Conservation (phyloP, 345 rosid species). For the Toxicodendron radicans region DNA sequence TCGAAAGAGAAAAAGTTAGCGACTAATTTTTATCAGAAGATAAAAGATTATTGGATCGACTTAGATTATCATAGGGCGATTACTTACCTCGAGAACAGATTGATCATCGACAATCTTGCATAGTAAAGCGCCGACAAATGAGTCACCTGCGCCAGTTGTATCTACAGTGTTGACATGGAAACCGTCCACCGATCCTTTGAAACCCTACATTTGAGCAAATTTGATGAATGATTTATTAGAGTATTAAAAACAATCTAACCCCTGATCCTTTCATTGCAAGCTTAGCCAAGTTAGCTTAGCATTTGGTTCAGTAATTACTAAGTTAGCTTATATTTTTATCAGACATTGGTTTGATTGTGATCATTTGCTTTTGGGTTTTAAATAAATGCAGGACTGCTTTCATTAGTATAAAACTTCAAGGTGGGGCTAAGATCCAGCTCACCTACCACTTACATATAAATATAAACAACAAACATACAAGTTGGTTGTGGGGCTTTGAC, state of each 20-base stretch:
- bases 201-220: constrained; percentile 41
- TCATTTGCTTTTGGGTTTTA: neutral
- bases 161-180: constrained; percentile 79
- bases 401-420: neutral
- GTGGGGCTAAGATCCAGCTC: neutral
- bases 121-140: constrained; percentile 87
- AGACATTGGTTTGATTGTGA: neutral
- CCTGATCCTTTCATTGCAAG: neutral
- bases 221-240: neutral
- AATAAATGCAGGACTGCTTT: neutral
- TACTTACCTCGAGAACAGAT: constrained; percentile 58
- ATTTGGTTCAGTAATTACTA: neutral
- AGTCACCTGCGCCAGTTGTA: constrained; percentile 97
- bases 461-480: constrained; percentile 5
- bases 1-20: neutral
- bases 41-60: neutral
- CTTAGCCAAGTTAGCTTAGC: neutral
- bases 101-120: constrained; percentile 77
- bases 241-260: neutral
- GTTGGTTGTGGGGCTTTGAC: neutral
- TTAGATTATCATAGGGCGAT: neutral
- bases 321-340: too few relatives aligned
- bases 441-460: neutral
- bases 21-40: neutral
- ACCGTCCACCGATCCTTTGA: constrained; percentile 75